A percentile compares a stretch with the other conserved stretches of the same genome.
Evolutionary conservation across 2,329 filamentous ascomycete genomes (phyloP).

Genomic region (Trichoderma semiorbis): DNA sequence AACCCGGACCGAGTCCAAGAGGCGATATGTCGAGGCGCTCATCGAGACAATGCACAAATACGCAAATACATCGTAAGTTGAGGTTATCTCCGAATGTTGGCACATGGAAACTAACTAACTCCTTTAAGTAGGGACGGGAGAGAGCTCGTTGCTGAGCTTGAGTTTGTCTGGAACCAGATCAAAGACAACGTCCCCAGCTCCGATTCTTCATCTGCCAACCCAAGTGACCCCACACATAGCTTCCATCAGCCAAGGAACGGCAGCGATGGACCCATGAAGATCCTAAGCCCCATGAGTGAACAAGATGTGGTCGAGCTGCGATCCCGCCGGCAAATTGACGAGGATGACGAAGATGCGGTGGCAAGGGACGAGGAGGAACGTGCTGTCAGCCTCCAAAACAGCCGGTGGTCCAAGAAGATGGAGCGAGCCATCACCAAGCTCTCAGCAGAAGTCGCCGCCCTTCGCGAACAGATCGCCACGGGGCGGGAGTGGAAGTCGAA

Average conservation of each 20-base stretch:
- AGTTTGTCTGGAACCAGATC: constrained; percentile 99
- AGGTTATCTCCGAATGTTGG: not conserved
- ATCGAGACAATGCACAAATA: constrained; percentile 97
- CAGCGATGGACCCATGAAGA: constrained; percentile 57
- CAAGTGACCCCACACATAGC: constrained; percentile 37
- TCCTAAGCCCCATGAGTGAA: constrained; percentile 83
- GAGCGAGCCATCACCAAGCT: constrained; percentile 84
- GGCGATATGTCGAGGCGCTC: constrained; percentile 85
- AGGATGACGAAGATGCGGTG: constrained; percentile 44
- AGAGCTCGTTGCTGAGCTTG: constrained; percentile 88
- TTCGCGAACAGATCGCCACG: constrained; percentile 84
- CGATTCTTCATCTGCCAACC: constrained; percentile 54
- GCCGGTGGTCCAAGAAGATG: constrained; percentile 75
- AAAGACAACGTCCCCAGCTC: constrained; percentile 76
- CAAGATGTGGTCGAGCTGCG: constrained; percentile 65
- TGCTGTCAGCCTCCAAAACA: constrained; percentile 26
- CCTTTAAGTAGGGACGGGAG: constrained; percentile 61
- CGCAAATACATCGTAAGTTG: constrained; percentile 71
- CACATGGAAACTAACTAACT: not conserved
- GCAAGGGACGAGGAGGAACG: constrained; percentile 23
- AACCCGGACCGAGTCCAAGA: constrained; percentile 87
- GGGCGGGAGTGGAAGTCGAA: constrained; percentile 68
- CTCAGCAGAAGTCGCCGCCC: constrained; percentile 85
- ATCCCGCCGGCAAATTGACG: constrained; percentile 46
- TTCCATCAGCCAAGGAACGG: constrained; percentile 48